Percentiles rank a stretch among this genome's conserved stretches.
phyloP scores from a whole-genome alignment of 495 filamentous ascomycete genomes.

The Bryoglossum gracile region DNA sequence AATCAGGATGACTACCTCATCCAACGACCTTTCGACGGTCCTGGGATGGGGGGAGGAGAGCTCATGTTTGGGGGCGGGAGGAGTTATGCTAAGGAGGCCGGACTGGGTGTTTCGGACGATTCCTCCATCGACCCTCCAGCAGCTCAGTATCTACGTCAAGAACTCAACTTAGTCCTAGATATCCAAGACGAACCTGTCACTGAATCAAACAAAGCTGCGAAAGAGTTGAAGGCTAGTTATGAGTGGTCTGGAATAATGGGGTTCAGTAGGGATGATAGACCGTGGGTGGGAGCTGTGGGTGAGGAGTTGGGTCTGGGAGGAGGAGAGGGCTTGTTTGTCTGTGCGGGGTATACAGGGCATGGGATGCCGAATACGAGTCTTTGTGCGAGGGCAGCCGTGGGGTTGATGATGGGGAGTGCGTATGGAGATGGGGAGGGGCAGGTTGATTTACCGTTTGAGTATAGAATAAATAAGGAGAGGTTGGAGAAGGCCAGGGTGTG shows the following conservation, averaged over 20 bases:
- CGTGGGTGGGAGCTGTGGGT: constrained; percentile 58
- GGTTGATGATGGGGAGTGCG: constrained; percentile 47
- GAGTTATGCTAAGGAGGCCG: constrained; percentile 37
- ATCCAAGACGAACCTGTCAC: constrained; percentile 16
- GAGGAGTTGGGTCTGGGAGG: constrained; percentile 31
- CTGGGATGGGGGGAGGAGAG: constrained; percentile 32
- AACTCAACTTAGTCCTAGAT: constrained; percentile 35
- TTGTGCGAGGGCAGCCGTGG: constrained; percentile 56
- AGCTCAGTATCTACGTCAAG: constrained; percentile 41
- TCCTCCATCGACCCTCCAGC: constrained; percentile 44
- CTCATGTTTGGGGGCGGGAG: constrained; percentile 63
- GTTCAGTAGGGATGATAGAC: constrained; percentile 57
- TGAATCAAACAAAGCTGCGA: too few relatives aligned
- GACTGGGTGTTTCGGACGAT: constrained; percentile 52
- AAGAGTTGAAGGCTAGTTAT: constrained; percentile 43
- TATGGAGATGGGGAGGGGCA: too few relatives aligned
- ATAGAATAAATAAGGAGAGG: constrained; percentile 37
- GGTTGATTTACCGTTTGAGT: constrained; percentile 34
- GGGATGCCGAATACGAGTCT: constrained; percentile 73
- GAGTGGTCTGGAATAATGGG: constrained; percentile 83
- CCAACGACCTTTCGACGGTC: constrained; percentile 45
- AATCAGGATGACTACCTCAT: constrained; percentile 66
- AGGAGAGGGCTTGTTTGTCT: constrained; percentile 42
- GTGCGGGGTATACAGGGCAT: constrained; percentile 61
- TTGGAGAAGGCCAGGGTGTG: constrained; percentile 15